Evolutionary conservation across 2,329 filamentous ascomycete species (phyloP).

Genomic region (Cryphonectria naterciae): DNA sequence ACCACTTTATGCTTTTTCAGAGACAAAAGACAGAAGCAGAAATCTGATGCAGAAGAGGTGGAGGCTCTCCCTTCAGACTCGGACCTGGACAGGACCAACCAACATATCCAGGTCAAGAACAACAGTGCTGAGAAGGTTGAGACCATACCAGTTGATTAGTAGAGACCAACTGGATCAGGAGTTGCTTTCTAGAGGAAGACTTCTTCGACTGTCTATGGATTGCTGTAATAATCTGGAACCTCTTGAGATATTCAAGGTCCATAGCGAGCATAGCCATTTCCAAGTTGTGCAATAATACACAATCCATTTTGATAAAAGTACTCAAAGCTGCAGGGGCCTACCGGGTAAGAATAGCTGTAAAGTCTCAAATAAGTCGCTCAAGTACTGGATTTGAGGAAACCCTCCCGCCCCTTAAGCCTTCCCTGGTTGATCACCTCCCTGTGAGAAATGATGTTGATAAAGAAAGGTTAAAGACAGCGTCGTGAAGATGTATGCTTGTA

Average conservation of each 20-base stretch:
- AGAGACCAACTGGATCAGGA: background rate
- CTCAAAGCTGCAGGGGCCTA: no score
- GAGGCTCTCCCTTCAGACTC: background rate
- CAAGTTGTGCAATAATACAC: no score
- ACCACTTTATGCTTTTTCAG: background rate
- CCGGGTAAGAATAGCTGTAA: background rate
- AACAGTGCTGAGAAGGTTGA: background rate
- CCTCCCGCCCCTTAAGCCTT: background rate
- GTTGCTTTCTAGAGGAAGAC: background rate
- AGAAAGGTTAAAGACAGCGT: background rate
- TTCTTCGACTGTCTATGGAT: background rate
- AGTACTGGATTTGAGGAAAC: no score
- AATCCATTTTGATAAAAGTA: no score
- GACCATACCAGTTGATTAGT: background rate
- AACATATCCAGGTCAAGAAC: background rate
- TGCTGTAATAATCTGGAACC: no score
- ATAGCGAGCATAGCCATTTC: no score
- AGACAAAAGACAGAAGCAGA: conserved; percentile 1
- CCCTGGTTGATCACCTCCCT: no score
- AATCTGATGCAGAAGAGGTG: background rate
- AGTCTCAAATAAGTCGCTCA: no score
- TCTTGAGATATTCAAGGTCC: no score
- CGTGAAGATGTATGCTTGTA: background rate
- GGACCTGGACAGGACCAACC: background rate
- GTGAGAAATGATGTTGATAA: background rate